Evolutionary conservation across 352 stramenopile genomes (phyloP).

Genomic region (Globisporangium cederbergense): DNA sequence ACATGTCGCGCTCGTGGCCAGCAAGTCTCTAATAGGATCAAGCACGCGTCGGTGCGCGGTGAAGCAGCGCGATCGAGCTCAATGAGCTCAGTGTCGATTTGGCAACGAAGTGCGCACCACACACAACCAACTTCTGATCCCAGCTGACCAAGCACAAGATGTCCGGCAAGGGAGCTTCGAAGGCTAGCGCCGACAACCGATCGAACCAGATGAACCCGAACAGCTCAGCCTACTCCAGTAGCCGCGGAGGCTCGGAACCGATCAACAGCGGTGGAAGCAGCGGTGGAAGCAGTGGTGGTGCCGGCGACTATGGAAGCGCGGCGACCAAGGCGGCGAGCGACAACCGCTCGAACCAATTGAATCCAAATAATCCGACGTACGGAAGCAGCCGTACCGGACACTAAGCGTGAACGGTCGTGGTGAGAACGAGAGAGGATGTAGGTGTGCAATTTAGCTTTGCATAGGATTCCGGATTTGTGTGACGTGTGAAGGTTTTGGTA

Average conservation of each 20-base stretch:
- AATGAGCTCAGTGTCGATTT: neutral
- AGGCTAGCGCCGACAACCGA: slow-evolving; percentile 29
- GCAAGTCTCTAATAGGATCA: neutral
- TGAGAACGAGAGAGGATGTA: neutral
- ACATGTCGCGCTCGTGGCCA: neutral
- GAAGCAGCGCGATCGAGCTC: neutral
- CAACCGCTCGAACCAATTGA: slow-evolving; percentile 34
- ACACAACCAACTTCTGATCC: neutral
- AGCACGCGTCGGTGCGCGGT: neutral
- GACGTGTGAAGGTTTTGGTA: neutral
- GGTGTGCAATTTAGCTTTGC: neutral
- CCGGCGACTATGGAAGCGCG: neutral
- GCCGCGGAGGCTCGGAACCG: slow-evolving; percentile 6
- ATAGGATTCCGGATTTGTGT: neutral
- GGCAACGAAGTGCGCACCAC: neutral
- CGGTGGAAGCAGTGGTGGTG: neutral
- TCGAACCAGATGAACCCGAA: slow-evolving; percentile 6
- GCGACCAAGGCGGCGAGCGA: slow-evolving; percentile 20
- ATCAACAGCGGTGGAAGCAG: no score
- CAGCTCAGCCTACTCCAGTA: slow-evolving; percentile 9
- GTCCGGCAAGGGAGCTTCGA: slow-evolving; percentile 3
- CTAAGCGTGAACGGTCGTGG: neutral
- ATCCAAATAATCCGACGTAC: slow-evolving; percentile 38
- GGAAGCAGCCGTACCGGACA: slow-evolving; percentile 10
- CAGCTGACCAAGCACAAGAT: neutral